phyloP scores from a whole-genome alignment of 257 asterid species.

The Verbascum thapsus region DNA sequence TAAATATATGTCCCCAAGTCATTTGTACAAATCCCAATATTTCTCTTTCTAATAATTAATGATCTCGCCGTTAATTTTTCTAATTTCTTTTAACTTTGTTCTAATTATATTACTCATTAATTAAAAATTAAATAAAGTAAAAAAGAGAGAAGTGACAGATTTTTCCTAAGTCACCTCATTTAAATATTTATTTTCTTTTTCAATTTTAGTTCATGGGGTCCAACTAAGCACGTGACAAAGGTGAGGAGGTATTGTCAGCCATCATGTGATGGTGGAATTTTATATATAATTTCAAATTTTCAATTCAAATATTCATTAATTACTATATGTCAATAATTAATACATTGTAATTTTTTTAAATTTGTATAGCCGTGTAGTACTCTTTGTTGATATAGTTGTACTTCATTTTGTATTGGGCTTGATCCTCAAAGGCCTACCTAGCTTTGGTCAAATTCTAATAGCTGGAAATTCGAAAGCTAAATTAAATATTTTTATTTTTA shows the following conservation, averaged over 20 bases:
- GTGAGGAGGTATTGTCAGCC: slow-evolving; percentile 65
- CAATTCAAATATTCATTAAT: not conserved
- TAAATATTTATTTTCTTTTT: slow-evolving; percentile 8
- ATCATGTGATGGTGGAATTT: slow-evolving; percentile 69
- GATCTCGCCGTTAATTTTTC: slow-evolving; percentile 21
- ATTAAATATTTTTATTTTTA: too few species aligned
- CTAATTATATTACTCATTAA: not conserved
- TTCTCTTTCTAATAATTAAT: slow-evolving; percentile 11
- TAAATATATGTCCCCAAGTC: not conserved
- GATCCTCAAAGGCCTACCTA: slow-evolving; percentile 32
- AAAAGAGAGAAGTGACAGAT: slow-evolving; percentile 8
- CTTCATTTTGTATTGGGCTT: slow-evolving; percentile 30
- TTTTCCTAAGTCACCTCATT: slow-evolving; percentile 19
- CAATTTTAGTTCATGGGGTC: slow-evolving; percentile 51
- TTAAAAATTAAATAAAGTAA: not conserved
- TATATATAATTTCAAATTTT: slow-evolving; percentile 25
- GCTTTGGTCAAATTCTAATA: slow-evolving; percentile 44
- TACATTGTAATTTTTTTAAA: too few species aligned
- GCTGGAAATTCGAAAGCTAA: slow-evolving; percentile 42
- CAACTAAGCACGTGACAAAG: slow-evolving; percentile 87
- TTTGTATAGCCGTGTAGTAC: slow-evolving; percentile 13
- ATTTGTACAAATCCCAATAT: slow-evolving; percentile 27
- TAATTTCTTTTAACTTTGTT: slow-evolving; percentile 21
- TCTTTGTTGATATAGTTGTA: slow-evolving; percentile 24
- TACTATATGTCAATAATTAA: not conserved